Base-by-base conservation (phyloP, 129 eudicot species). In the Flaveria robusta region DNA sequence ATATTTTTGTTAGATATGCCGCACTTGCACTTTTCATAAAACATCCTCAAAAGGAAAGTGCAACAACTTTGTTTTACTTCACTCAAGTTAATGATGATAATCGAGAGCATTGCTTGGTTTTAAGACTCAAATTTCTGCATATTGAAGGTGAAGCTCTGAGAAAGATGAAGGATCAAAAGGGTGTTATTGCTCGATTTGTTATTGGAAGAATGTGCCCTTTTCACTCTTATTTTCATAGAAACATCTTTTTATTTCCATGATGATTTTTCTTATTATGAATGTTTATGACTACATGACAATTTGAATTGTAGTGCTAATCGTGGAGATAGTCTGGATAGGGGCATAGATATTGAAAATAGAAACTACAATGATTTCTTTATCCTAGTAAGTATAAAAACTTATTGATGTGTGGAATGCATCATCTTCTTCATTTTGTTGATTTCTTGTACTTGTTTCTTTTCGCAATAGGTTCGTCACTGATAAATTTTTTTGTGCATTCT, bases 241-340 rank as follows among this genome's bases (percentile, higher is more conserved):
- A 31, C 16, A 14, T 41, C 4, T 26, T 72, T 19, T 41, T 55
- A 11, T 42, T 66, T 55, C 10, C 27, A 52, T 52, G 50, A 80
- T 63, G 12, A 39, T 52, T 67, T 60, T 52, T 49, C 16, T 72
- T 46, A 34, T 63, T 52, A 9, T 74, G 20, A 74, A 46, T 5
- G 18, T 55, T 52, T 39, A 80, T 65, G 37, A 54, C 63, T 77
- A 66, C 70, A 52, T 69, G 65, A 14, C 52, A 42, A 37, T 82
- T 74, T 37, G 59, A 74, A 34, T 79, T 86, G 84, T 96, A 94
- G 99, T 81, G 69, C 97, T 66, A 91, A 85, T 81, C 93, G 81
- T 65, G 99, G 97, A 62, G 97, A 94, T 83, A 89, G 86, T 88
- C 72, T 91, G 88, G 99, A 94, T 74, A 82, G 85, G 79, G 90